Percentiles rank a stretch among this genome's conserved stretches.
phyloP scores from a whole-genome alignment of 2,329 filamentous ascomycete genomes.

The Fusarium sublunatum region DNA sequence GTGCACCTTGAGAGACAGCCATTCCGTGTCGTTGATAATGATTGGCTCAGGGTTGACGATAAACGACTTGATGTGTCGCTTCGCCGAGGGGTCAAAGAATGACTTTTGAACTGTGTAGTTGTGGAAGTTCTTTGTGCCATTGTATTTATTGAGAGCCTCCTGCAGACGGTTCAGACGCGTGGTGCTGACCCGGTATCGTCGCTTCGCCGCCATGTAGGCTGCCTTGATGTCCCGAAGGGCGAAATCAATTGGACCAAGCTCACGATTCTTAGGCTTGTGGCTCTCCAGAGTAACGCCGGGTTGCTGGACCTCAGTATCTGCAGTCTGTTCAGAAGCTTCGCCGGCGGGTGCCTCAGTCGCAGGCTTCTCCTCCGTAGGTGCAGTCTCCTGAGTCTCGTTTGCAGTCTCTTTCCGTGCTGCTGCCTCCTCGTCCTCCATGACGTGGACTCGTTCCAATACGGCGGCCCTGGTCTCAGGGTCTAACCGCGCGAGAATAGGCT shows the following conservation, averaged over 20 bases:
- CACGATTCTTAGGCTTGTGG: conserved; percentile 55
- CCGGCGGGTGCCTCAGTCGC: conserved; percentile 30
- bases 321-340: conserved; percentile 33
- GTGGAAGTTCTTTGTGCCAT: conserved; percentile 92
- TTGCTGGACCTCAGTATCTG: conserved; percentile 39
- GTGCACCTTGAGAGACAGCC: conserved; percentile 95
- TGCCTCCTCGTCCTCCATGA: conserved; percentile 46
- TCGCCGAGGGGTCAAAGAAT: conserved; percentile 82
- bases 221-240: conserved; percentile 80
- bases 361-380: conserved; percentile 38
- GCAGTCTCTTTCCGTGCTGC: conserved; percentile 41
- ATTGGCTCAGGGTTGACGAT: conserved; percentile 79
- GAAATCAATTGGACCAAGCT: conserved; percentile 66
- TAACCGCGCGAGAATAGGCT: conserved; percentile 72
- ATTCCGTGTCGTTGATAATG: conserved; percentile 91
- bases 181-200: conserved; percentile 82
- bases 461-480: conserved; percentile 72
- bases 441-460: conserved; percentile 72
- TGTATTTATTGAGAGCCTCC: conserved; percentile 76
- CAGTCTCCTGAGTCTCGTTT: conserved; percentile 33
- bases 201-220: conserved; percentile 84
- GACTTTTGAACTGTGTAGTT: conserved; percentile 97
- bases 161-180: conserved; percentile 80
- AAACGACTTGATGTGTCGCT: conserved; percentile 94
- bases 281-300: conserved; percentile 44